Evolutionary conservation across 1,284 basidiomycete genomes (phyloP), one percentile per base, ranked within the genome.

Genomic region (Malassezia japonica): DNA sequence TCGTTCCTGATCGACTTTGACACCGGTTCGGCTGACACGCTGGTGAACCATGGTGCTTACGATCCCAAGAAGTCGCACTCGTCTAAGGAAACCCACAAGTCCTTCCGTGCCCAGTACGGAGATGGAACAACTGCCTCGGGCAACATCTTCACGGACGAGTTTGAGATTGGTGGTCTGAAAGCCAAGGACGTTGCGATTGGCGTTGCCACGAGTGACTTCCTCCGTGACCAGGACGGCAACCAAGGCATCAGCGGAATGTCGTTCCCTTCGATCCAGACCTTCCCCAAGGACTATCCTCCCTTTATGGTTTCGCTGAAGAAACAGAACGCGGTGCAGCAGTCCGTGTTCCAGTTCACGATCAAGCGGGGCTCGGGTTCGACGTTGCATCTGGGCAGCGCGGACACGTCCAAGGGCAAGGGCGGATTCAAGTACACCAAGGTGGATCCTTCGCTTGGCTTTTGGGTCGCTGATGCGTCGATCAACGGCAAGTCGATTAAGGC

Each of bases 71-170:
- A 34, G 4, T 63, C 65, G 9, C 53, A 61, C 29, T 64, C 62
- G 21, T 60, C 60, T 3, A 23, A 21, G 8, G 44, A 56, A 25
- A 64, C 64, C 38, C 50, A 59, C 34, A 64, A 67, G 48, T 60
- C 57, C 0, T 82, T 82, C 70, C 50, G 36, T 6, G 76, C 81
- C 53, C 21, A 59, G 3, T 84, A 80, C 62, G 80, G 78, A 6
- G 80, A 82, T 61, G 79, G 79, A n/a, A 79, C 78, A 8, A 75
- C 74, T n/a, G 79, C 79, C 10, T 63, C 67, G 7, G 82, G 81
- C 27, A 70, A 73, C 28, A 74, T 79, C 52, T 82, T 78, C 68
- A 71, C 69, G 2, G 82, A 83, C 57, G 76, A 67, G 2, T 76
- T 81, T 32, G 52, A 53, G 27, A 62, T 76, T 32, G 75, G 61